These are phyloP conservation scores for Botrytis tulipae DNA, from an alignment of 2,329 filamentous ascomycete species.

Conservation along the genomic window DNA sequence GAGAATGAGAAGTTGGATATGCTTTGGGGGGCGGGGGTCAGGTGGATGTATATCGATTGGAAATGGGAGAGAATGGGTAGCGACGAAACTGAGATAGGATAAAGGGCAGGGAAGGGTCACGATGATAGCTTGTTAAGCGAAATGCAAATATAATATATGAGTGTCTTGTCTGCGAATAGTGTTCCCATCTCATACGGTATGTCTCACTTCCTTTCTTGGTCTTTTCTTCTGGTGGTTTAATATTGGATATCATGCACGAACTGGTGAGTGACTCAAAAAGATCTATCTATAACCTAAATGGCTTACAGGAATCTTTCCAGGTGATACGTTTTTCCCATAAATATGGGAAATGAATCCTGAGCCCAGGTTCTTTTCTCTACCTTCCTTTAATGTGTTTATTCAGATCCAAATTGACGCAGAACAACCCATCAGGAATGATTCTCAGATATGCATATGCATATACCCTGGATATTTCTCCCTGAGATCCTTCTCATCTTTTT, in stretches of 20 bases:
- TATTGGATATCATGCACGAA: background rate
- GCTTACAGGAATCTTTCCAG: background rate
- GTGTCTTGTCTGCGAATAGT: background rate
- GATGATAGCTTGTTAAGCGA: background rate
- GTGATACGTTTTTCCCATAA: background rate
- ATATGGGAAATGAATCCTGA: background rate
- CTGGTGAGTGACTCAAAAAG: background rate
- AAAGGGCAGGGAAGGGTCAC: background rate
- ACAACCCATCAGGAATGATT: accelerated
- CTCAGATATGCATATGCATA: background rate
- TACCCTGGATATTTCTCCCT: background rate
- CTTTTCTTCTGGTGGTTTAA: background rate
- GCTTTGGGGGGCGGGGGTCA: background rate
- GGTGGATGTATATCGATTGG: background rate
- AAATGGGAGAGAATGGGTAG: background rate
- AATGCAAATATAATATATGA: background rate
- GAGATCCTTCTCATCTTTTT: too few relatives aligned
- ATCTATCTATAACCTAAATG: background rate
- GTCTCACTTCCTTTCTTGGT: background rate
- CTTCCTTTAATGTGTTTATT: accelerated
- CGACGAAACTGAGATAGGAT: background rate
- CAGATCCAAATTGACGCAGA: background rate
- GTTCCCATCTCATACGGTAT: background rate
- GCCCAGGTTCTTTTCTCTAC: background rate
- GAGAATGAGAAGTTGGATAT: background rate